Percentiles rank a stretch among this genome's conserved stretches.
These are phyloP conservation scores for Phytopythium cucurbitacearum DNA, from an alignment of 352 stramenopile species.

Conservation along the genomic window DNA sequence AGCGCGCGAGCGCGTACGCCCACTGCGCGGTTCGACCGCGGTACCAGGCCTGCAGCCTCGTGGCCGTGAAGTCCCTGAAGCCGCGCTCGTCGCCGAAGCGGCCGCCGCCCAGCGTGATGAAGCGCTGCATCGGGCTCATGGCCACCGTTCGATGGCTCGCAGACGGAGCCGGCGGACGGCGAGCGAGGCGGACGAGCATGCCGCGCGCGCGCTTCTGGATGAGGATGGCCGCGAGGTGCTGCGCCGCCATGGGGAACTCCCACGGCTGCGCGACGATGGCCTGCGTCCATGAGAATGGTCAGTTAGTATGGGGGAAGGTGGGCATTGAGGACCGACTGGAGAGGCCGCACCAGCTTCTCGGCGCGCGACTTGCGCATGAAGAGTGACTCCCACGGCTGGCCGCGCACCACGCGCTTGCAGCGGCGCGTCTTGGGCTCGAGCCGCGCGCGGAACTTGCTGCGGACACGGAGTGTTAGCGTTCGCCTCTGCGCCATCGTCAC, in stretches of 20 bases:
- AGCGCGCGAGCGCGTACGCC: conserved; percentile 41
- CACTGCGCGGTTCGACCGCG: conserved; percentile 44
- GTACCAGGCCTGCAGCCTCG: conserved; percentile 66
- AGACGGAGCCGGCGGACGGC: too few species aligned
- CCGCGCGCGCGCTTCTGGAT: conserved; percentile 72
- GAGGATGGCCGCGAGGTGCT: conserved; percentile 71
- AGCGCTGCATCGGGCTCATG: conserved; percentile 64
- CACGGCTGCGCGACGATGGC: conserved; percentile 64
- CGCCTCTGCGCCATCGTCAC: neutral
- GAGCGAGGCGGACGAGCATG: conserved; percentile 41
- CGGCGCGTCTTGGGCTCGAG: conserved; percentile 45
- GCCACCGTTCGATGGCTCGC: too few species aligned
- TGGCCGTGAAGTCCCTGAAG: conserved; percentile 60
- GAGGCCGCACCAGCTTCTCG: conserved; percentile 51
- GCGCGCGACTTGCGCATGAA: conserved; percentile 73
- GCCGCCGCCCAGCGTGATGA: conserved; percentile 40
- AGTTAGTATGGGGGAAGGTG: neutral
- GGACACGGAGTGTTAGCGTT: neutral
- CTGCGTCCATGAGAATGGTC: conserved; percentile 13
- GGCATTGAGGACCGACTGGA: neutral
- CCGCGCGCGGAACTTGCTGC: conserved; percentile 47
- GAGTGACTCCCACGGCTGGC: conserved; percentile 57
- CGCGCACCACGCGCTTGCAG: conserved; percentile 22
- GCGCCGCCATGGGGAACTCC: conserved; percentile 79
- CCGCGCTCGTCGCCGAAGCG: conserved; percentile 49